Percentiles rank a stretch among this genome's conserved stretches.
Conservation (phyloP, 768 basidiomycete species). For the Porpolomopsis calyptriformis region DNA sequence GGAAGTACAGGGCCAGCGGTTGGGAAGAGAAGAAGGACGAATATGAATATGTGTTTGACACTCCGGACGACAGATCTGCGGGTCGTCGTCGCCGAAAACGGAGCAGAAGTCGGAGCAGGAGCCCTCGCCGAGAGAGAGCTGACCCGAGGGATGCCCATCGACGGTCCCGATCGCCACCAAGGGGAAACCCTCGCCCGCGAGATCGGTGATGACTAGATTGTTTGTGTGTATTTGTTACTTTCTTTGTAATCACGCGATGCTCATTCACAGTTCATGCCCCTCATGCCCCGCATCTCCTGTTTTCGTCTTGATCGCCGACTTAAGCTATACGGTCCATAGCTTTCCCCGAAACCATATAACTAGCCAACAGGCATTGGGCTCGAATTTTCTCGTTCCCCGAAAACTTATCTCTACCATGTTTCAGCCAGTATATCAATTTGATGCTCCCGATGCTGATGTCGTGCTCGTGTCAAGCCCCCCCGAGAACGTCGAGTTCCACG, state of each 20-base stretch:
- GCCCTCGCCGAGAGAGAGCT: slow-evolving; percentile 30
- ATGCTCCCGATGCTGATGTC: slow-evolving; percentile 41
- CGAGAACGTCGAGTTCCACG: slow-evolving; percentile 38
- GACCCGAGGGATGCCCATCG: neutral
- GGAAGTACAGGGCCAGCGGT: slow-evolving; percentile 48
- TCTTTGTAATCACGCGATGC: too few species aligned
- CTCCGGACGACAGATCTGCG: slow-evolving; percentile 32
- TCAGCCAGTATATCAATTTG: slow-evolving; percentile 24
- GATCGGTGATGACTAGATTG: slow-evolving; percentile 15
- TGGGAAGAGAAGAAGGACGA: slow-evolving; percentile 19
- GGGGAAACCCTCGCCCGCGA: too few species aligned
- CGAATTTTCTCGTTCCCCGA: neutral
- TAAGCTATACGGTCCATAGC: too few species aligned
- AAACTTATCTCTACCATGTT: neutral
- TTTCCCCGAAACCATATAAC: neutral
- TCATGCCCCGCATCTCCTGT: neutral
- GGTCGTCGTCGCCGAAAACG: too few species aligned
- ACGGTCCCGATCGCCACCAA: slow-evolving; percentile 20
- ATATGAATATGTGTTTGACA: slow-evolving; percentile 83
- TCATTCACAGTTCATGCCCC: neutral
- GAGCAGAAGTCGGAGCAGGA: slow-evolving; percentile 42
- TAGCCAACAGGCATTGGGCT: too few species aligned
- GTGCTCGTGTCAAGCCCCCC: slow-evolving; percentile 37
- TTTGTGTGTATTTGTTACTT: slow-evolving; percentile 1
- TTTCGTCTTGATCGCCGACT: too few species aligned